Base-by-base conservation (phyloP, 1,284 basidiomycete species). In the Tilletia caries region DNA sequence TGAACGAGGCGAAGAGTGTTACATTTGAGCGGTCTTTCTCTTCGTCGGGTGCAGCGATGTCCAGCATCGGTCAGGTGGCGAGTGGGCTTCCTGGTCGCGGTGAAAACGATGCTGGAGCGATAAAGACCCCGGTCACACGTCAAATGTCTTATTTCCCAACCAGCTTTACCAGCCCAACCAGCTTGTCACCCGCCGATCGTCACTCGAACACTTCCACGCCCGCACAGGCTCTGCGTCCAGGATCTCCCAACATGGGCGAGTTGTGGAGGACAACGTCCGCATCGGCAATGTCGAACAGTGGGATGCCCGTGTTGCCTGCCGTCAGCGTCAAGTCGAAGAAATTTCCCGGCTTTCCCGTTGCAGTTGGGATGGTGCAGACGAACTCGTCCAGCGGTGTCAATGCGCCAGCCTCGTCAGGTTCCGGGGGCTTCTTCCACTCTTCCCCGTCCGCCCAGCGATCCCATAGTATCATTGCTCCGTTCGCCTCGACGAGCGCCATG, bases 21-120 rank as follows among this genome's bases (percentile, higher is more conserved):
- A 41, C 37, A 10, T 41, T 41, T 41, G 37, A 41, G 10, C 37
- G 37, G 15, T 6, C 37, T 15, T 6, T 41, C 37, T 41, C 37
- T 10, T 15, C 37, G 15, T 41, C 37, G 37, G 15, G 37, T 15
- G 37, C 37, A 29, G 52, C 13, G 23, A 54, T 62, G 29, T 62
- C 58, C 12, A 62, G 58, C 58, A 54, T 54, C 29, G 52, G 52
- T 29, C 52, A 54, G 25, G 52, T 54, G 52, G 52, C 52, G 13
- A 54, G 52, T 29, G 52, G 13, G 6, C 37, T 41, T 41, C 37
- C 37, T 41, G 37, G 37, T 41, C 15, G 37, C 15, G 37, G 37
- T 10, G 37, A 6, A 10, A 15, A 41, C 15, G 37, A 41, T 15
- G 37, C 37, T 41, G 37, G 37, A 41, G 15, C 8, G 10, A 41